Evolutionary conservation across 768 basidiomycete genomes (phyloP), one percentile per base, ranked within the genome.

Genomic region (Neoboletus subvelutipes): DNA sequence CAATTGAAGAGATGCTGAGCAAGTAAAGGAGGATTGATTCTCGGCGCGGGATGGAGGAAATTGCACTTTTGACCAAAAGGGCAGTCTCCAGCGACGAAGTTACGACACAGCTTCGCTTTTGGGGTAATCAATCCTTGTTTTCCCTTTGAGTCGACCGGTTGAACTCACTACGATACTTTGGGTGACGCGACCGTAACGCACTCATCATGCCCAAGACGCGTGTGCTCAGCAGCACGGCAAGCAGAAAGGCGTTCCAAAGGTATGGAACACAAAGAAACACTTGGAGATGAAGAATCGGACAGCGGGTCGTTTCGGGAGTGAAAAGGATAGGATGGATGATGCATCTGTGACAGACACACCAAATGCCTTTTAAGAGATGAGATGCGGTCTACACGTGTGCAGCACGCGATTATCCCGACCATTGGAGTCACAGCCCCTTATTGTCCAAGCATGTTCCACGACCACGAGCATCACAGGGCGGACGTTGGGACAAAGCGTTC

Each of bases 101-200:
- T 71, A 41, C 75, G 68, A 62, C 76, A 77, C 42, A 72, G 60
- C 64, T 72, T 76, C 7, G 72, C 76, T 75, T 52, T 59, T 47
- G 46, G 20, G 50, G 41, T 20, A 10, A 45, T 66, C 40, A 61
- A 49, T 13, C 18, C 31, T 33, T 6, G 34, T n/a, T n/a, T 28
- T 31, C 11, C 18, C 26, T 45, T 51, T 45, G 24, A 56, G 45
- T 34, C 37, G 36, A 45, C 22, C 17, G 33, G 55, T 24, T 12
- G 12, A 17, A 72, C 72, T 69, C 50, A 72, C 71, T 72, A 56
- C 72, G 72, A 61, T 71, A 70, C 39, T 64, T 67, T 17, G 66
- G 63, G 36, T 65, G 70, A 41, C 52, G 60, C 39, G 58, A 52
- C 12, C 59, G 41, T 24, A 45, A 34, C 12, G 47, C 46, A 47